Evolutionary conservation across 2,329 filamentous ascomycete genomes (phyloP).

Genomic region (Chaetomiaceae sp.): DNA sequence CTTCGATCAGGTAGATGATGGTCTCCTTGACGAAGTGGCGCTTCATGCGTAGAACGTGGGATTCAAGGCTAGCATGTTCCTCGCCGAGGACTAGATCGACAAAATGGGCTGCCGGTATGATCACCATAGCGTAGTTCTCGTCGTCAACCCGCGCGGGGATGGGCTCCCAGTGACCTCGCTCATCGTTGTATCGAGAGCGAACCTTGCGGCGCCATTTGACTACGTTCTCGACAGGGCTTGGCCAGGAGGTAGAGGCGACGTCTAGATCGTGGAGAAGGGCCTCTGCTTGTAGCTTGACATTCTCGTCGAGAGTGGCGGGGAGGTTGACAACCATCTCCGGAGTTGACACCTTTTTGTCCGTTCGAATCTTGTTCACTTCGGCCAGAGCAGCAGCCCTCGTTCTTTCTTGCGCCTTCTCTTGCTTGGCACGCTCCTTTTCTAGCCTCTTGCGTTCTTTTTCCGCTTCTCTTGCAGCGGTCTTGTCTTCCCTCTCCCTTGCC

Average conservation of each 20-base stretch:
- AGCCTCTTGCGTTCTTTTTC: slow-evolving; percentile 53
- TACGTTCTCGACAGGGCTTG: slow-evolving; percentile 47
- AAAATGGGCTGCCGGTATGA: slow-evolving; percentile 62
- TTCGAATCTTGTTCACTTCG: slow-evolving; percentile 68
- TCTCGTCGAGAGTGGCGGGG: slow-evolving; percentile 50
- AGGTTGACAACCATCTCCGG: slow-evolving; percentile 76
- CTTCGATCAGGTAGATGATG: slow-evolving; percentile 69
- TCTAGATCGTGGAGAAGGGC: slow-evolving; percentile 48
- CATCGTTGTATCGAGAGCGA: slow-evolving; percentile 57
- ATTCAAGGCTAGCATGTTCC: slow-evolving; percentile 49
- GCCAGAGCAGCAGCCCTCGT: slow-evolving; percentile 61
- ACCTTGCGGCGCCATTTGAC: slow-evolving; percentile 68
- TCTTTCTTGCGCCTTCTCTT: slow-evolving; percentile 59
- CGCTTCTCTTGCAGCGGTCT: slow-evolving; percentile 45
- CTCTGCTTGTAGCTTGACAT: slow-evolving; percentile 43
- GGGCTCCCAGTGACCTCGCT: slow-evolving; percentile 62
- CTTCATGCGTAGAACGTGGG: slow-evolving; percentile 55
- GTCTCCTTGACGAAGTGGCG: slow-evolving; percentile 48
- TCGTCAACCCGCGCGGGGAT: slow-evolving; percentile 45
- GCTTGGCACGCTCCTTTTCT: slow-evolving; percentile 57
- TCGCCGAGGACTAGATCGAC: slow-evolving; percentile 52
- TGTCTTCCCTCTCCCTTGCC: slow-evolving; percentile 40
- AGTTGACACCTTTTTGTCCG: slow-evolving; percentile 68
- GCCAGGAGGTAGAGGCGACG: slow-evolving; percentile 44
- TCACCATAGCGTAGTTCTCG: slow-evolving; percentile 59